Percentiles rank a stretch among this genome's conserved stretches.
phyloP scores from a whole-genome alignment of 2,329 filamentous ascomycete species.

The Sphaceloma murrayae region DNA sequence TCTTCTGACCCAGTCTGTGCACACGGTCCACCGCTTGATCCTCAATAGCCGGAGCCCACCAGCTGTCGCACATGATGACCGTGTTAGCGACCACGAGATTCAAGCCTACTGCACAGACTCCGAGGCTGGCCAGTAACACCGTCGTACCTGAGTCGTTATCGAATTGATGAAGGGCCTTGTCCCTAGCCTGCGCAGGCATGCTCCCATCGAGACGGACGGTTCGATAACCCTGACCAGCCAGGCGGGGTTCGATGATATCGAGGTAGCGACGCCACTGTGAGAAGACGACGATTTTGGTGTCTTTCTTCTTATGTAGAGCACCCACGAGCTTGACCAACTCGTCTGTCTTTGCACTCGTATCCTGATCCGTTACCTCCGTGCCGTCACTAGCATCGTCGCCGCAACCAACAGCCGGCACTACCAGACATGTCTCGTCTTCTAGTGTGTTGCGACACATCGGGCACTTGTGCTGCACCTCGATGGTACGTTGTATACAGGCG shows the following conservation, averaged over 20 bases:
- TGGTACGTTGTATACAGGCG: constrained; percentile 62
- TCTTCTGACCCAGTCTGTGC: constrained; percentile 72
- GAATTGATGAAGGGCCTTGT: constrained; percentile 58
- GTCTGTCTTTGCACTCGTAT: constrained; percentile 73
- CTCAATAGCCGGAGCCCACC: constrained; percentile 91
- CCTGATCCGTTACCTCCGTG: constrained; percentile 42
- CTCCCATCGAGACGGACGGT: constrained; percentile 71
- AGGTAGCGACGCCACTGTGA: constrained; percentile 67
- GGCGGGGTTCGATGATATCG: constrained; percentile 59
- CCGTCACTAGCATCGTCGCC: constrained; percentile 37
- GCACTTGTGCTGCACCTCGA: constrained; percentile 68
- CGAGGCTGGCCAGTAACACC: constrained; percentile 71
- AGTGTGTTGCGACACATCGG: constrained; percentile 72
- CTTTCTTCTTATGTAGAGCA: constrained; percentile 52
- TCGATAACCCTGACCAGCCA: constrained; percentile 50
- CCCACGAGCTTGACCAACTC: constrained; percentile 65
- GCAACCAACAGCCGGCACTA: constrained; percentile 50
- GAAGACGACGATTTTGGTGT: constrained; percentile 64
- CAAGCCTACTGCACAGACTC: constrained; percentile 74
- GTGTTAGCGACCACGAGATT: constrained; percentile 82
- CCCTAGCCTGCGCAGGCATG: constrained; percentile 62
- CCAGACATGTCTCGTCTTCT: constrained; percentile 48
- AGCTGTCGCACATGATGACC: constrained; percentile 72
- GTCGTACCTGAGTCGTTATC: constrained; percentile 57
- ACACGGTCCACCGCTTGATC: constrained; percentile 86